Evolutionary conservation across 345 rosid species (phyloP).

Genomic region (Syzygium aqueum): DNA sequence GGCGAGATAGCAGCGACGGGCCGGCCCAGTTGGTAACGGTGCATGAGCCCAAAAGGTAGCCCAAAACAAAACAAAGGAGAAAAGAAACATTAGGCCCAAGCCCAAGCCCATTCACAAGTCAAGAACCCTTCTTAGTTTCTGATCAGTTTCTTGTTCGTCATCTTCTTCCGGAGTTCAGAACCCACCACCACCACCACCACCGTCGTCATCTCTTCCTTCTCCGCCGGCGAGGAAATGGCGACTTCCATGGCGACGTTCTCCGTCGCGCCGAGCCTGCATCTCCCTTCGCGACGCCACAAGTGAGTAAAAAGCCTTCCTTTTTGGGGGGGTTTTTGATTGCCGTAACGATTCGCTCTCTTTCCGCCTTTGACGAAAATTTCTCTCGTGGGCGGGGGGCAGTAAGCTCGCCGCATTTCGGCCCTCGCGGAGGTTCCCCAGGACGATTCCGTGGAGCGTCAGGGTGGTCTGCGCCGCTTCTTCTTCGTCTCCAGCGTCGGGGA

Average conservation of each 20-base stretch:
- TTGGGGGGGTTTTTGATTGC: background rate
- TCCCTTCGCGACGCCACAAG: background rate
- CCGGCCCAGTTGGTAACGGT: background rate
- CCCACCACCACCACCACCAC: background rate
- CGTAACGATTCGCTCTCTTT: background rate
- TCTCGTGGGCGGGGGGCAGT: background rate
- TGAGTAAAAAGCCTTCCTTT: background rate
- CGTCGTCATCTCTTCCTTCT: background rate
- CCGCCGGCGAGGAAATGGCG: background rate
- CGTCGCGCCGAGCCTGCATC: background rate
- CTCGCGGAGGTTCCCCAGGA: constrained; percentile 18
- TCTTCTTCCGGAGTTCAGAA: background rate
- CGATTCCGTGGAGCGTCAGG: constrained; percentile 20
- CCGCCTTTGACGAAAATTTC: background rate
- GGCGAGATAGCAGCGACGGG: background rate
- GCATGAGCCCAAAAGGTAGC: background rate
- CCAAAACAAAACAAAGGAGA: background rate
- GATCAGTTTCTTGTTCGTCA: background rate
- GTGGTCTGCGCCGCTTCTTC: constrained; percentile 22
- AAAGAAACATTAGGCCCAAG: background rate
- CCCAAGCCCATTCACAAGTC: background rate
- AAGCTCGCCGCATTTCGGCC: background rate
- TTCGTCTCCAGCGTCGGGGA: constrained; percentile 72
- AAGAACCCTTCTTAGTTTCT: background rate
- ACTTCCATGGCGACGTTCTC: background rate